Evolutionary conservation across 805 yeast genomes (phyloP), one percentile per base, ranked within the genome.

Genomic region (Zygosaccharomyces rouxii): DNA sequence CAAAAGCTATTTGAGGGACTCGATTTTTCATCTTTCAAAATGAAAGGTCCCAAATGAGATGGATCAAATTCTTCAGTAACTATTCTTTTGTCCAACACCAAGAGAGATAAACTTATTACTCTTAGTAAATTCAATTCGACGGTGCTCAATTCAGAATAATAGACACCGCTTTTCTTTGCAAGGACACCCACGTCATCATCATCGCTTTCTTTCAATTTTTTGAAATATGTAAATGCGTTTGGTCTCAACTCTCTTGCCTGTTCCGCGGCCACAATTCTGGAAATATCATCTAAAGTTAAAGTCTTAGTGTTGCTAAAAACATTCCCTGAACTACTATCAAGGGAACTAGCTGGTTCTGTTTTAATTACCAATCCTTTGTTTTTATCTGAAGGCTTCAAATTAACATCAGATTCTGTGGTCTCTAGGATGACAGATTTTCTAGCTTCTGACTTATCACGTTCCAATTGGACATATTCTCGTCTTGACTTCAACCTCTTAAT

Each of bases 211-310:
- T 64, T 63, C 25, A 68, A 44, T 35, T 64, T 64, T 30, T 80
- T 81, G 60, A 86, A 90, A 67, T 86, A 95, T 50, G 85, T 83
- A 69, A 85, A 90, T 0, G 97, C 96, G 66, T 89, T 89, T 2
- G 97, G 97, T 49, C 96, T 77, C 60, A 86, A 84, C 52, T 88
- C 96, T 54, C 97, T 75, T 0, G 98, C 96, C 66, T 92, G 97
- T 59, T 94, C 97, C 7, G 96, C 92, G 2, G 97, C 96, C 6
- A 94, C 97, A 62, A 94, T 92, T 55, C 98, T 77, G 6, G 98
- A 96, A 58, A 94, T 94, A 67, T 94, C 99, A 67, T 94, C 98
- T 57, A 94, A 76, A 0, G 97, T 92, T 46, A 94, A 76, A 0
- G 92, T 84, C 56, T 86, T 87, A 56, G 92, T 95, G 59, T 81